phyloP scores from a whole-genome alignment of 2,329 filamentous ascomycete species.

The Neodidymelliopsis sp. region DNA sequence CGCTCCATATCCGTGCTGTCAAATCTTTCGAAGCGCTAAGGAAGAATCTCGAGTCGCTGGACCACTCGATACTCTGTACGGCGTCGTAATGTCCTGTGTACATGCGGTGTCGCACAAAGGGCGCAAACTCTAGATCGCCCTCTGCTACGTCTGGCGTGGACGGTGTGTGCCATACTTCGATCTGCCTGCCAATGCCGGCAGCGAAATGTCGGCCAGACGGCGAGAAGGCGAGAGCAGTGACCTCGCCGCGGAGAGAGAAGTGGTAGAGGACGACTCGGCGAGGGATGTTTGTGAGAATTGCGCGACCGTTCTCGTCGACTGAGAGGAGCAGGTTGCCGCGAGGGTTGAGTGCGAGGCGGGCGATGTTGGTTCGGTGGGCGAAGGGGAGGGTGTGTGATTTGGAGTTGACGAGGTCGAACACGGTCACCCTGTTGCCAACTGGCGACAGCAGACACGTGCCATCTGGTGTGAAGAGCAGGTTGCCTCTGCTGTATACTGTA shows the following conservation, averaged over 20 bases:
- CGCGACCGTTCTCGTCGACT: slow-evolving; percentile 91
- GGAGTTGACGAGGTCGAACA: slow-evolving; percentile 96
- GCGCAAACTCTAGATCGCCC: slow-evolving; percentile 91
- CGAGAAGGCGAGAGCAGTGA: slow-evolving; percentile 87
- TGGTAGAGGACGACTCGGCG: slow-evolving; percentile 89
- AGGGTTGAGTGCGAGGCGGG: slow-evolving; percentile 85
- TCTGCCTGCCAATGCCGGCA: slow-evolving; percentile 82
- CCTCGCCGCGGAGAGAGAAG: slow-evolving; percentile 88
- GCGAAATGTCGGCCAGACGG: slow-evolving; percentile 91
- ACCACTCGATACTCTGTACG: slow-evolving; percentile 91
- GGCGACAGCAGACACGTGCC: slow-evolving; percentile 95
- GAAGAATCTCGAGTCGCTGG: slow-evolving; percentile 93
- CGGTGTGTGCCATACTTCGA: slow-evolving; percentile 96
- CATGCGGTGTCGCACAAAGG: slow-evolving; percentile 86
- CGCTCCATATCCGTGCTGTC: slow-evolving; percentile 93
- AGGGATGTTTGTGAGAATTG: slow-evolving; percentile 89
- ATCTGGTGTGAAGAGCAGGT: slow-evolving; percentile 94
- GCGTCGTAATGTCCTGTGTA: slow-evolving; percentile 89
- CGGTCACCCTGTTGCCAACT: slow-evolving; percentile 92
- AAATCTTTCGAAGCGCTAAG: slow-evolving; percentile 90
- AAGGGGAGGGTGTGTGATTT: slow-evolving; percentile 89
- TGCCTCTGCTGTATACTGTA: slow-evolving; percentile 98
- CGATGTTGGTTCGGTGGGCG: slow-evolving; percentile 92
- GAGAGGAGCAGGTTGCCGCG: slow-evolving; percentile 91
- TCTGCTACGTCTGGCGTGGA: slow-evolving; percentile 83